Conservation (phyloP, 805 yeast genomes). For the Starmera pachycereana region DNA sequence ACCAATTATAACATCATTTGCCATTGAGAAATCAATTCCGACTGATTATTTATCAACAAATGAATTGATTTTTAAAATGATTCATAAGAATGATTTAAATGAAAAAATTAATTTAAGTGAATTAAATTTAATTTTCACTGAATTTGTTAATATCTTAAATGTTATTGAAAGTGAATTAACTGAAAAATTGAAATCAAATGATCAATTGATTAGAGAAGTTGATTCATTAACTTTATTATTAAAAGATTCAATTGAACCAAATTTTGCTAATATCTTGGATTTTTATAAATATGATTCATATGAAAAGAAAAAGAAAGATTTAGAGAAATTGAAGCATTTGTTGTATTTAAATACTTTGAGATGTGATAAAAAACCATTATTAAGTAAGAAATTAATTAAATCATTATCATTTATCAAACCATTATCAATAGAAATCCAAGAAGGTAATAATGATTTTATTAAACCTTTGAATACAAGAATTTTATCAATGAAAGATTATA, state of each 20-base stretch:
- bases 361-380: conserved; percentile 55
- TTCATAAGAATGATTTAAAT: conserved; percentile 19
- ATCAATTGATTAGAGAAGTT: conserved; percentile 33
- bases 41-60: conserved; percentile 35
- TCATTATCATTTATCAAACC: conserved; percentile 27
- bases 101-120: conserved; percentile 37
- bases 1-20: conserved; percentile 86
- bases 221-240: conserved; percentile 29
- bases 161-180: conserved; percentile 37
- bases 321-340: conserved; percentile 44
- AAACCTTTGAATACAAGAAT: conserved; percentile 33
- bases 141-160: conserved; percentile 24
- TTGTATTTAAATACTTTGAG: conserved; percentile 57
- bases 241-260: conserved; percentile 19
- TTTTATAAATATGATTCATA: conserved; percentile 51
- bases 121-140: conserved; percentile 53
- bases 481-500: conserved; percentile 31
- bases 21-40: conserved; percentile 55
- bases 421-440: conserved; percentile 8
- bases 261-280: conserved; percentile 27
- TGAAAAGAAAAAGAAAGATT: conserved; percentile 38
- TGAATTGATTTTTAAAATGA: conserved; percentile 24
- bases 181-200: conserved; percentile 35
- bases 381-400: conserved; percentile 48
- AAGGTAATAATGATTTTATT: conserved; percentile 22